Conservation (phyloP, 202 grass and related monocot species). For the Carex sylvatica region DNA sequence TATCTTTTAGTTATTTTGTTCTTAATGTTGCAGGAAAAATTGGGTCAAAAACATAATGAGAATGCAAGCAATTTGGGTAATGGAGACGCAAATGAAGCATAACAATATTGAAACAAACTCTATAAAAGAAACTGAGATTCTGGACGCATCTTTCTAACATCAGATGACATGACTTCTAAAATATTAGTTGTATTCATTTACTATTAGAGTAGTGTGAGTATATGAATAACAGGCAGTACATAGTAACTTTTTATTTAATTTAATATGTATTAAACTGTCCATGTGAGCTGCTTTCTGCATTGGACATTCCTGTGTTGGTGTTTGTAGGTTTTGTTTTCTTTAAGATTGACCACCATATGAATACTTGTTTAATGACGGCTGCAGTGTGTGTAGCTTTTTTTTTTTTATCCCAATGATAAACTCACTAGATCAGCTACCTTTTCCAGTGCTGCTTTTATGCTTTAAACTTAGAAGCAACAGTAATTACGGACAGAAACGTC, state of each 20-base stretch:
- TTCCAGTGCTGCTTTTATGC: neutral
- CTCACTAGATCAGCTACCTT: neutral
- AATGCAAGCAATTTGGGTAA: conserved; percentile 26
- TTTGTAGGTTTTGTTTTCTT: neutral
- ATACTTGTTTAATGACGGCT: neutral
- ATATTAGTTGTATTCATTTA: conserved; percentile 25
- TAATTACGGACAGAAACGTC: neutral
- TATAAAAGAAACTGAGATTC: conserved; percentile 7
- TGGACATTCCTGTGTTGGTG: neutral
- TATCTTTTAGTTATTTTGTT: neutral
- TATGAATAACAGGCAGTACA: conserved; percentile 17
- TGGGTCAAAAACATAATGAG: conserved; percentile 23
- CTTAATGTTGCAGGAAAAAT: conserved; percentile 39
- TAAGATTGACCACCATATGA: neutral
- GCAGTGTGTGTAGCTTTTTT: neutral
- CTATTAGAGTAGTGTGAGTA: conserved; percentile 16
- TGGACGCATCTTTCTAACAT: conserved; percentile 4
- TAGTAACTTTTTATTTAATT: neutral
- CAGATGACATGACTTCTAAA: conserved; percentile 8
- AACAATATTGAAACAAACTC: neutral
- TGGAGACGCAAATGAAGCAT: conserved; percentile 20
- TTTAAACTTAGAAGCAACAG: neutral
- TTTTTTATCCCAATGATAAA: neutral
- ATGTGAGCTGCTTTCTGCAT: conserved; percentile 1
- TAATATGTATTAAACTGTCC: neutral